These are phyloP conservation scores for Aspergillus oerlinghausenensis DNA, from an alignment of 2,329 filamentous ascomycete species.

Conservation along the genomic window DNA sequence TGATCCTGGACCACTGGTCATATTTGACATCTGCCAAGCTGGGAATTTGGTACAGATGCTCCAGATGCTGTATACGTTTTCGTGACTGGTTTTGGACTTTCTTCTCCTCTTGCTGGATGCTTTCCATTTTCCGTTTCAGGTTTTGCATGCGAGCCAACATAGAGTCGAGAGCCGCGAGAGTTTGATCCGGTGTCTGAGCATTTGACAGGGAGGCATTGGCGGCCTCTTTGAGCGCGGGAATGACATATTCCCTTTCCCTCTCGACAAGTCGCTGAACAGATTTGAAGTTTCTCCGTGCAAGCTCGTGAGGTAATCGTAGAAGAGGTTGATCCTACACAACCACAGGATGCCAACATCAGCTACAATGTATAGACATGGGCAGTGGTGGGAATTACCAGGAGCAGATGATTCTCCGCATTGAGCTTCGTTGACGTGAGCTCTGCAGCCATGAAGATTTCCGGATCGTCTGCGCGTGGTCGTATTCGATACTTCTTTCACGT, in stretches of 20 bases:
- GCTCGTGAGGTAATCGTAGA: slow-evolving; percentile 85
- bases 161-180: slow-evolving; percentile 74
- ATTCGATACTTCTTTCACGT: not conserved
- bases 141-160: slow-evolving; percentile 83
- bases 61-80: slow-evolving; percentile 73
- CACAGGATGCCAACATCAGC: slow-evolving; percentile 7
- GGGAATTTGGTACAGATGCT: slow-evolving; percentile 73
- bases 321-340: slow-evolving; percentile 77
- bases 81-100: slow-evolving; percentile 69
- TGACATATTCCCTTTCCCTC: slow-evolving; percentile 44
- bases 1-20: slow-evolving; percentile 77
- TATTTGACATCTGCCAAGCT: slow-evolving; percentile 89
- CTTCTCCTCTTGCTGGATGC: slow-evolving; percentile 73
- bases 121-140: slow-evolving; percentile 80
- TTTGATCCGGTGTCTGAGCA: slow-evolving; percentile 60
- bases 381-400: slow-evolving; percentile 36
- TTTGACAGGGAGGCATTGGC: slow-evolving; percentile 62
- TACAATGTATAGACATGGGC: slow-evolving; percentile 5
- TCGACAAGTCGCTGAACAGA: slow-evolving; percentile 53
- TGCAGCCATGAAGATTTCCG: slow-evolving; percentile 30
- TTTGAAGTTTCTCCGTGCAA: slow-evolving; percentile 91
- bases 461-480: not conserved
- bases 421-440: slow-evolving; percentile 46
- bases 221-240: slow-evolving; percentile 47
- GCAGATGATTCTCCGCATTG: slow-evolving; percentile 47